Base-by-base conservation (phyloP, 345 rosid genomes). In the Carallia brachiata region DNA sequence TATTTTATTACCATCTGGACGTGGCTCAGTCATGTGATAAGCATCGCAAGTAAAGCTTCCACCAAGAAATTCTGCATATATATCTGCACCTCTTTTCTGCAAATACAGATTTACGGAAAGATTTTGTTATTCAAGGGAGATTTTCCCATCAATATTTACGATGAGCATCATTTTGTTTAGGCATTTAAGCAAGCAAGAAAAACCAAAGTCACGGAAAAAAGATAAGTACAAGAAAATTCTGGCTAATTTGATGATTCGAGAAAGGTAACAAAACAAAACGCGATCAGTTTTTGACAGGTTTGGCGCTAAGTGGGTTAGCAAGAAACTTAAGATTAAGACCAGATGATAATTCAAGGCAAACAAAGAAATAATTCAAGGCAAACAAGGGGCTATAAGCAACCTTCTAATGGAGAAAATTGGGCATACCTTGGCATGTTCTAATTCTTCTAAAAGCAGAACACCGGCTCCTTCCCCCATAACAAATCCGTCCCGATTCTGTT, bases 381-480 rank as follows among this genome's bases (percentile, higher is more conserved):
- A 4, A 50, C 15, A 62, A 34, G 55, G 40, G 44, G 12, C 28
- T 31, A 16, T 64, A 9, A 61, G 52, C 47, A 72, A 27, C 61
- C 65, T 40, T 52, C 54, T 64, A 7, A 65, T 23, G 52, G 52
- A 36, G 55, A 8, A 15, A 69, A 65, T 44, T 37, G 65, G 16
- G 8, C 9, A 60, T 86, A 93, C 98, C 98, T 91, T 88, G 55
- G 97, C 97, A 87, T 94, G 98, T 80, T 94, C 98, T 68, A 91
- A 76, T 77, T 91, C 97, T 81, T 91, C 98, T 81, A 94, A 75
- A 75, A 94, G 93, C 78, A 94, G 79, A 81, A 94, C 98, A 54
- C 98, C 97, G 50, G 97, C 90, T 85, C 98, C 98, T 80, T 94
- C 97, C 19, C 98, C 98, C 91, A 94, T 90, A 47, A 94, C 98